Conservation (phyloP, 495 filamentous ascomycete genomes). For the Hyaloscypha finlandica region DNA sequence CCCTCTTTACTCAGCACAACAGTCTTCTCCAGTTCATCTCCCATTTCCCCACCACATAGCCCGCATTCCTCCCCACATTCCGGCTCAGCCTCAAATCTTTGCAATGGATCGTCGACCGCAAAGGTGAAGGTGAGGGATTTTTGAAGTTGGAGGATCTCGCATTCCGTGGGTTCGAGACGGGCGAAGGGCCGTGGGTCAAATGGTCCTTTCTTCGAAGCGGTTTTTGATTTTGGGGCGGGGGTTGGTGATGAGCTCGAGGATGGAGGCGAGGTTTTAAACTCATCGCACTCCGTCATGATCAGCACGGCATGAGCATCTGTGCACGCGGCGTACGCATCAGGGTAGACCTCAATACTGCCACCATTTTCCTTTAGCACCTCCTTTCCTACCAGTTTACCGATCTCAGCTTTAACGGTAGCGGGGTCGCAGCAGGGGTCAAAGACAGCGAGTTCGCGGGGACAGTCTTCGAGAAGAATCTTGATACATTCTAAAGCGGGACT, state of each 20-base stretch:
- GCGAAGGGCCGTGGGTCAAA: conserved; percentile 28
- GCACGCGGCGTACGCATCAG: conserved; percentile 55
- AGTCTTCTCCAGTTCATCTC: conserved; percentile 18
- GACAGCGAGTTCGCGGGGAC: conserved; percentile 65
- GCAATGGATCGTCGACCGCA: conserved; percentile 12
- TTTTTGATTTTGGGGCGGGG: not conserved
- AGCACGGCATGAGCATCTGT: conserved; percentile 52
- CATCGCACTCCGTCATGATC: conserved; percentile 66
- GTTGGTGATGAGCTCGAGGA: not conserved
- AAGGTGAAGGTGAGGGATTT: conserved; percentile 11
- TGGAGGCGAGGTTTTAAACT: conserved; percentile 45
- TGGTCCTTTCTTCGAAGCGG: not conserved
- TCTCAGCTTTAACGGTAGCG: conserved; percentile 42
- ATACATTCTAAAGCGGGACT: conserved; percentile 65
- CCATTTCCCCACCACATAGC: not conserved
- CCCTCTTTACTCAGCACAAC: conserved; percentile 9
- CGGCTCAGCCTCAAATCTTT: conserved; percentile 22
- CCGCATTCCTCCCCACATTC: conserved; percentile 19
- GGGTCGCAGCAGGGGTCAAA: conserved; percentile 70
- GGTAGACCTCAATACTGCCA: conserved; percentile 22
- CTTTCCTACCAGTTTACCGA: conserved; percentile 43
- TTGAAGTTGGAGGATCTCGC: conserved; percentile 24
- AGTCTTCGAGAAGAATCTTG: conserved; percentile 62
- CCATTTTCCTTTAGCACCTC: conserved; percentile 40
- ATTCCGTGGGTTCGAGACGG: conserved; percentile 26